Base-by-base conservation (phyloP, 1,139 yeast genomes). In the Nakaseomyces delphensis region DNA sequence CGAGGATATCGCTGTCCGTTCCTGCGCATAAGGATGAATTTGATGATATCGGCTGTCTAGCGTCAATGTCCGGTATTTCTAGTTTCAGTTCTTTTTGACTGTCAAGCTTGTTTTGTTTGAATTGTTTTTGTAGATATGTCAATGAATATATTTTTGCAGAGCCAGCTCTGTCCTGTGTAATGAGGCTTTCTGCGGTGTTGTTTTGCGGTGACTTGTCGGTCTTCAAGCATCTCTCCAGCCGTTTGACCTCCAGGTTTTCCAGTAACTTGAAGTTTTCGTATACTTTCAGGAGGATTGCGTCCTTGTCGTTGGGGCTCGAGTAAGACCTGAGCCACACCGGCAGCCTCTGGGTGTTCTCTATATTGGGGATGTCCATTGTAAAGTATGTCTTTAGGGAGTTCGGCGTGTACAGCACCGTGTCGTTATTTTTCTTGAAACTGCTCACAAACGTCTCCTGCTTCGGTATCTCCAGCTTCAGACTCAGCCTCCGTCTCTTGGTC, bases 251-350 rank as follows among this genome's bases (percentile, higher is more conserved):
- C 41, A 68, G 55, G 47, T 69, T 70, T 54, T 78, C 84, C 41
- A 68, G 54, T 30, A 60, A 62, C 59, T 77, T 82, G 45, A 76
- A 71, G 45, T 66, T 70, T 43, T 63, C 59, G 50, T 76, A 73
- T 44, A 71, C 66, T 9, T 56, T 47, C 16, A 65, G 56, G 39
- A 77, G 57, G 15, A 63, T 54, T 2, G 58, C 32, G 33, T 48
- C 56, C n/a, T 67, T 57, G 1, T 70, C 62, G 3, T 55, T 57
- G n/a, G 62, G 55, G 25, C 60, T 48, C 0, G 62, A 52, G 36
- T 67, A 63, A 10, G 63, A 65, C 18, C 56, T 53, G 36, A 77
- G 54, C 83, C 83, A 77, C 2, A 44, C 45, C 2, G 83, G 83
- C 14, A 74, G 52, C 30, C 53, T 54, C 23, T 56, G 51, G 11